phyloP scores from a whole-genome alignment of 1,284 basidiomycete genomes.

The Chondrostereum purpureum region DNA sequence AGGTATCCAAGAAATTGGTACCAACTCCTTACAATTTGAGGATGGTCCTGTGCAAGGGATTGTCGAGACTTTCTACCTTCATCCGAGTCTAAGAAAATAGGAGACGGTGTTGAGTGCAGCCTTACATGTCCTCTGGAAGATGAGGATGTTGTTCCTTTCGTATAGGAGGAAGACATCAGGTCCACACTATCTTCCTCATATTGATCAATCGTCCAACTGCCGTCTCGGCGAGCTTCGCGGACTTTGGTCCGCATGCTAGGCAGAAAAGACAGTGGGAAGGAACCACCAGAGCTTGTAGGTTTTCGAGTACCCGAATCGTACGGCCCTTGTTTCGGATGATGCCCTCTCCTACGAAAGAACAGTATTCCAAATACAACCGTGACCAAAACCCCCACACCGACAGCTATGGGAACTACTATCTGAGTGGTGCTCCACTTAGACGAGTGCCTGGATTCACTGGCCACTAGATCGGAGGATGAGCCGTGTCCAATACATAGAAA shows the following conservation, averaged over 20 bases:
- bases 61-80: slow-evolving; percentile 6
- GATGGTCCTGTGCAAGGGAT: slow-evolving; percentile 11
- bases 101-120: slow-evolving; percentile 11
- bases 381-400: slow-evolving; percentile 21
- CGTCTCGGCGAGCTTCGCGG: slow-evolving; percentile 6
- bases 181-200: slow-evolving; percentile 6
- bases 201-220: slow-evolving; percentile 12
- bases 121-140: slow-evolving; percentile 10
- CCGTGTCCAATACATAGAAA: slow-evolving; percentile 3
- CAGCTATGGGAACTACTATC: slow-evolving; percentile 26
- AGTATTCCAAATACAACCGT: slow-evolving; percentile 18
- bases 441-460: slow-evolving; percentile 10
- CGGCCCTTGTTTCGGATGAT: not conserved
- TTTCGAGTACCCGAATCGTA: not conserved
- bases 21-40: slow-evolving; percentile 4
- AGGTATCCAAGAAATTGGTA: slow-evolving; percentile 7
- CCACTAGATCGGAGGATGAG: slow-evolving; percentile 16
- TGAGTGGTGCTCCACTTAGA: slow-evolving; percentile 25
- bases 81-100: slow-evolving; percentile 1
- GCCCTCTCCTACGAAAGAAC: slow-evolving; percentile 10
- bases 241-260: slow-evolving; percentile 5
- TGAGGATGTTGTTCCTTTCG: slow-evolving; percentile 4
- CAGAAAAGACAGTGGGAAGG: not conserved
- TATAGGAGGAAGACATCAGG: slow-evolving; percentile 4
- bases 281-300: not conserved